A percentile compares a stretch with the other conserved stretches of the same genome.
These are phyloP conservation scores for Cryphonectria naterciae DNA, from an alignment of 2,329 filamentous ascomycete species.

Conservation along the genomic window DNA sequence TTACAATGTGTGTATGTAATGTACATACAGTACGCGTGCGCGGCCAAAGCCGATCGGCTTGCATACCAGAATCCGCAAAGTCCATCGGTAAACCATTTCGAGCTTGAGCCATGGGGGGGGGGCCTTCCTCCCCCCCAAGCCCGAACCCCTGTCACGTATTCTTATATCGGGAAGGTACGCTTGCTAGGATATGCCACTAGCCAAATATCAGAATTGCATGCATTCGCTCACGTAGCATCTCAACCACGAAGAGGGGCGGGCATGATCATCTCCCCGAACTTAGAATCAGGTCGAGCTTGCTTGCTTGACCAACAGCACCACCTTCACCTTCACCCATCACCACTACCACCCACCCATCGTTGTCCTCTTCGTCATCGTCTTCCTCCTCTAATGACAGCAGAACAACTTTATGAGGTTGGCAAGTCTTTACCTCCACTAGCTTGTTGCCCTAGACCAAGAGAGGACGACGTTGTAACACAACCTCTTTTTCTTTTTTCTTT, in stretches of 20 bases:
- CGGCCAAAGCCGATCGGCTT: not conserved
- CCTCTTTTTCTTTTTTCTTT: not conserved
- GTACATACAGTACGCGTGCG: not conserved
- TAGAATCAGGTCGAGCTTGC: not conserved
- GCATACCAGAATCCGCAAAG: not conserved
- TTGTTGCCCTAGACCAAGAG: not conserved
- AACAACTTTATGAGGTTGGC: not conserved
- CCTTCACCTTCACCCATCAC: no score
- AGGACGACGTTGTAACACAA: conserved; percentile 1
- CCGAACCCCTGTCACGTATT: not conserved
- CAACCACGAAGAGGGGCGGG: not conserved
- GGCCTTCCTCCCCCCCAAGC: no score
- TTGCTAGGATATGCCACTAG: not conserved
- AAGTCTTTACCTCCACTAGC: not conserved
- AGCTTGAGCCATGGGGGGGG: not conserved
- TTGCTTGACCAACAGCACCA: not conserved
- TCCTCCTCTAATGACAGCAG: no score
- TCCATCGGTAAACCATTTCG: not conserved
- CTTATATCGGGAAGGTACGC: not conserved
- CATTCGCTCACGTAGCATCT: not conserved
- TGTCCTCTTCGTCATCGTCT: no score
- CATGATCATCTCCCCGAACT: not conserved
- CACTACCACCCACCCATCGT: not conserved
- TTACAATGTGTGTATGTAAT: not conserved
- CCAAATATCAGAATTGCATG: not conserved